phyloP scores from a whole-genome alignment of 805 yeast species.

The Lachancea nothofagi region DNA sequence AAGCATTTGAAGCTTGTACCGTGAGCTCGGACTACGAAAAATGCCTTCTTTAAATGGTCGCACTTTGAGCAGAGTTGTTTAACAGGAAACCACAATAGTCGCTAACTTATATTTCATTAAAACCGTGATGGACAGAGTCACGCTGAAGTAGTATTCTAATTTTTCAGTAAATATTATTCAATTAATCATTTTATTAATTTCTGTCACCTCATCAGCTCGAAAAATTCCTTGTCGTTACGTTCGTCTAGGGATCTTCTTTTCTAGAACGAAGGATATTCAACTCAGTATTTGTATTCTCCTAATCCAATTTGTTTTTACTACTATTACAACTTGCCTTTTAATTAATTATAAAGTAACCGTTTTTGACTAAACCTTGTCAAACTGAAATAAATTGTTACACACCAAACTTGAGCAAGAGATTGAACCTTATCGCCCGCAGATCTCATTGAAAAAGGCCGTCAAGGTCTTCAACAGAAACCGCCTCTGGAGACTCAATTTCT shows the following conservation, averaged over 20 bases:
- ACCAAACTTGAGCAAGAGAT: background rate
- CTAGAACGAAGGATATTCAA: too few species aligned
- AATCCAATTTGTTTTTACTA: too few species aligned
- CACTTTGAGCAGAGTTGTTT: too few species aligned
- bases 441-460: conserved; percentile 42
- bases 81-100: too few species aligned
- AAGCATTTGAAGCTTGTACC: too few species aligned
- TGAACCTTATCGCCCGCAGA: background rate
- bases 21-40: too few species aligned
- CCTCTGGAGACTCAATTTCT: conserved; percentile 77
- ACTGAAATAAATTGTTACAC: conserved; percentile 3
- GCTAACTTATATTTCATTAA: too few species aligned
- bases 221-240: too few species aligned
- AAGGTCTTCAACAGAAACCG: conserved; percentile 63
- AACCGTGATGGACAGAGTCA: background rate
- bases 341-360: background rate
- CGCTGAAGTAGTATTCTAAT: background rate
- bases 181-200: background rate
- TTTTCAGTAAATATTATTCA: background rate
- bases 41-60: too few species aligned
- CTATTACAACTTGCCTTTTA: conserved; percentile 1
- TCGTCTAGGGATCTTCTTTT: too few species aligned
- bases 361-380: conserved; percentile 1
- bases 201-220: too few species aligned
- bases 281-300: too few species aligned